These are phyloP conservation scores for Globisporangium okanoganense DNA, from an alignment of 352 stramenopile genomes.

Conservation along the genomic window DNA sequence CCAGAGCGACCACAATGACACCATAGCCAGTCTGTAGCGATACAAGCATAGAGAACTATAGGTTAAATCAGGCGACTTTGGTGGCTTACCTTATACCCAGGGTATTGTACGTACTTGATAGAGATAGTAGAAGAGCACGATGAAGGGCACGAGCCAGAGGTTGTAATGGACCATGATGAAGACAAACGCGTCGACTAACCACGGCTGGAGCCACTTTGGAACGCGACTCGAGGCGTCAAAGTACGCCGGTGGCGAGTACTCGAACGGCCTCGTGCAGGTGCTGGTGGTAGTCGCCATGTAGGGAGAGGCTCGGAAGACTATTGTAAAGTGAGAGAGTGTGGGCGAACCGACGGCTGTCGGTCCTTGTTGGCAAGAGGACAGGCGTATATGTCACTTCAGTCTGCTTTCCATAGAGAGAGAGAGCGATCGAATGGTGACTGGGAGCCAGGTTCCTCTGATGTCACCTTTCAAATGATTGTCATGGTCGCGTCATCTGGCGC, in stretches of 20 bases:
- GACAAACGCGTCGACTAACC: constrained; percentile 41
- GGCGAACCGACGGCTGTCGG: no score
- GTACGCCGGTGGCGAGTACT: constrained; percentile 42
- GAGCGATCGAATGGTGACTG: not conserved
- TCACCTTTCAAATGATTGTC: no score
- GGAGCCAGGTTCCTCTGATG: not conserved
- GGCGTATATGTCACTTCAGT: no score
- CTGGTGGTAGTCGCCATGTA: not conserved
- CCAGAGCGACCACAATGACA: constrained; percentile 42
- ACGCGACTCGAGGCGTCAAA: constrained; percentile 35
- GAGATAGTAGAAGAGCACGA: constrained; percentile 62
- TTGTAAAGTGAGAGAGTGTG: not conserved
- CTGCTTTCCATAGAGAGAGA: no score
- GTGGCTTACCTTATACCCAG: no score
- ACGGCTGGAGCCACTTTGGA: constrained; percentile 39
- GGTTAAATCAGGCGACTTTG: no score
- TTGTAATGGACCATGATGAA: constrained; percentile 80
- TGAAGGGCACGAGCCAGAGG: constrained; percentile 45
- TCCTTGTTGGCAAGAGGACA: no score
- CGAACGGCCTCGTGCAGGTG: constrained; percentile 23
- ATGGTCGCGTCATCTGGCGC: no score
- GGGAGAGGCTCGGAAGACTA: not conserved
- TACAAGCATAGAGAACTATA: not conserved
- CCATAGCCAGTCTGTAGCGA: constrained; percentile 39
- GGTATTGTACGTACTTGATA: constrained; percentile 32